Percentiles rank a stretch among this genome's conserved stretches.
These are phyloP conservation scores for Dissophora globulifera DNA, from an alignment of 192 early-diverging fungal species.

Conservation along the genomic window DNA sequence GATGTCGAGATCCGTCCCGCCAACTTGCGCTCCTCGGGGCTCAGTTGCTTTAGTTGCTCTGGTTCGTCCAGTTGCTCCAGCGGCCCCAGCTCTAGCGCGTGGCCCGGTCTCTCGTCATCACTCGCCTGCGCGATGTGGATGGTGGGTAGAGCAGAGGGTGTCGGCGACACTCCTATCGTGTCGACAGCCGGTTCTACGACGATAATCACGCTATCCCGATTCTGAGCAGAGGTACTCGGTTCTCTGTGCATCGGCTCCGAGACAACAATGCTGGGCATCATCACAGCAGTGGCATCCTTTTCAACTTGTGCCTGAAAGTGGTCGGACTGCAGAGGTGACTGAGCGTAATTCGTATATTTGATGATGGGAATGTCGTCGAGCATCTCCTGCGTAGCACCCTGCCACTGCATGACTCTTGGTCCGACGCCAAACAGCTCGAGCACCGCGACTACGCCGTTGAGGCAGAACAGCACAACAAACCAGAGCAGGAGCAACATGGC, in stretches of 20 bases:
- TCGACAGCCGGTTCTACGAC: not conserved
- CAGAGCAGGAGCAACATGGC: constrained; percentile 30
- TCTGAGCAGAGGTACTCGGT: too few species aligned
- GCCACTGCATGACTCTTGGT: constrained; percentile 48
- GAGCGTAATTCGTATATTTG: constrained; percentile 26
- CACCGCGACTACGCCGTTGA: constrained; percentile 35
- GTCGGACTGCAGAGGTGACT: not conserved
- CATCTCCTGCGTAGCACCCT: constrained; percentile 43
- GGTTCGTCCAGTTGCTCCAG: too few species aligned
- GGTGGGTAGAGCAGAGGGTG: too few species aligned
- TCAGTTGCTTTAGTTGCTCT: constrained; percentile 9
- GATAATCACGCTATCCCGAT: not conserved
- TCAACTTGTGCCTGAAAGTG: not conserved
- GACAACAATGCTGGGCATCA: constrained; percentile 28
- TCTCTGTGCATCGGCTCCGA: too few species aligned
- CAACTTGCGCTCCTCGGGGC: constrained; percentile 4
- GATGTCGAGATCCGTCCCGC: constrained; percentile 37
- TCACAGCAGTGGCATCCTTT: not conserved
- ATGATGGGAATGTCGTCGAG: constrained; percentile 33
- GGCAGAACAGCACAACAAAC: constrained; percentile 42
- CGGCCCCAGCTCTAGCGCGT: too few species aligned
- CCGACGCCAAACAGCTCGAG: constrained; percentile 47
- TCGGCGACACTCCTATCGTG: not conserved
- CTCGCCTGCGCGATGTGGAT: too few species aligned
- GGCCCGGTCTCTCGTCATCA: too few species aligned